Base-by-base conservation (phyloP, 208 protist species). In the Phytomonas sp. region DNA sequence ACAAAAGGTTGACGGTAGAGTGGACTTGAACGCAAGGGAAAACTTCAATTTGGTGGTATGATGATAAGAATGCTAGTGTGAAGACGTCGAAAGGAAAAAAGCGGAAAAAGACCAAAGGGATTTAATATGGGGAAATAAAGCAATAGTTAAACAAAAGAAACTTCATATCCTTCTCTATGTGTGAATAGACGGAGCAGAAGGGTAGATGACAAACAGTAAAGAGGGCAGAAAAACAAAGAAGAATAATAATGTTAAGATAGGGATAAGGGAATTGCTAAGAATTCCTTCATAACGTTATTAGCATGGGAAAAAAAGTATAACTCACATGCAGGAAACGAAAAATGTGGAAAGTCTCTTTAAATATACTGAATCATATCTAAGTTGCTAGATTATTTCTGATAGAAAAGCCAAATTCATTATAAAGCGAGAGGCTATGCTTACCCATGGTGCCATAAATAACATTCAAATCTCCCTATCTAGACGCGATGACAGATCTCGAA, bases 91-190 rank as follows among this genome's bases (percentile, higher is more conserved):
- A 62, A 32, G 59, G 30, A 59, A 70, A 65, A 51, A 53, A 0
- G 3, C 46, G 64, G 30, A 65, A 20, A 56, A 26, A 26, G 20
- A 76, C 33, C 0, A 63, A 67, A 76, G 32, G 60, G 31, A 66
- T 51, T 32, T n/a, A 68, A 40, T 31, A 78, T 53, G 30, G 33
- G 26, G 70, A 70, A 59, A 28, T 29, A 70, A 62, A 68, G 26
- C 31, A 33, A 59, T 33, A 68, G 75, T 56, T 56, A 56, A 56
- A 56, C 20, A 1, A 56, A 56, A 26, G 13, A 26, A 56, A 23
- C 20, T 56, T 5, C 6, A 26, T 23, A 56, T 56, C 46, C 6
- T 56, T 26, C 20, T 56, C 9, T 26, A 26, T 56, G 20, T 56
- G 46, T 26, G 4, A 56, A 56, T 56, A 20, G 1, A 56, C 26